A percentile compares a stretch with the other conserved stretches of the same genome.
phyloP scores from a whole-genome alignment of 257 asterid species.

The Craterostigma plantagineum region DNA sequence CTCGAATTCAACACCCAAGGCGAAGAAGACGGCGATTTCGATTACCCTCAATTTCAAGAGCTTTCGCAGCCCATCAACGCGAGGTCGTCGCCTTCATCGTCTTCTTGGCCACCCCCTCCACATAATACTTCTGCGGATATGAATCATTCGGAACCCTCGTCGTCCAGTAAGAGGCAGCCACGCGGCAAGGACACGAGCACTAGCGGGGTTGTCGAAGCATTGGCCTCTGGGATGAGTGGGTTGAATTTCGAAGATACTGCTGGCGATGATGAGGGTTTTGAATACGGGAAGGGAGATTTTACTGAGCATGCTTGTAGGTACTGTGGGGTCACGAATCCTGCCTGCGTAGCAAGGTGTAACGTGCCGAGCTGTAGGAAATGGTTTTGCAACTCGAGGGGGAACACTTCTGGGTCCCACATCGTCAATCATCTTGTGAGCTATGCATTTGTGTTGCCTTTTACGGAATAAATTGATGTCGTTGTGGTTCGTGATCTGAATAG shows the following conservation, averaged over 20 bases:
- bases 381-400: constrained; percentile 98
- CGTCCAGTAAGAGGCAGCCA: constrained; percentile 26
- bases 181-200: constrained; percentile 18
- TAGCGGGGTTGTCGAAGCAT: constrained; percentile 69
- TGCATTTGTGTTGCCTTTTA: not conserved
- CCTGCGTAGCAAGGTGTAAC: constrained; percentile 88
- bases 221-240: constrained; percentile 90
- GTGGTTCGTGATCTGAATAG: too few species aligned
- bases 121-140: constrained; percentile 34
- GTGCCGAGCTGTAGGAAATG: constrained; percentile 92
- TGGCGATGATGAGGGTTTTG: constrained; percentile 82
- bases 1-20: constrained; percentile 87
- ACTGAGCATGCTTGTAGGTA: constrained; percentile 85
- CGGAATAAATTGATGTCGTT: not conserved
- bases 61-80: constrained; percentile 66
- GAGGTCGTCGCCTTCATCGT: constrained; percentile 40
- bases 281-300: constrained; percentile 77
- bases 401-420: constrained; percentile 95
- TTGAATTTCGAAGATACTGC: constrained; percentile 81
- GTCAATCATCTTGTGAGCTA: constrained; percentile 88
- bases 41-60: constrained; percentile 77
- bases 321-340: constrained; percentile 90
- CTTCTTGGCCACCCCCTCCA: constrained; percentile 75
- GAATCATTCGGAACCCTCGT: constrained; percentile 47
- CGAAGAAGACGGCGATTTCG: constrained; percentile 50